A percentile compares a stretch with the other conserved stretches of the same genome.
Conservation (phyloP, 441 rosid species). For the Raphanus hybrid region DNA sequence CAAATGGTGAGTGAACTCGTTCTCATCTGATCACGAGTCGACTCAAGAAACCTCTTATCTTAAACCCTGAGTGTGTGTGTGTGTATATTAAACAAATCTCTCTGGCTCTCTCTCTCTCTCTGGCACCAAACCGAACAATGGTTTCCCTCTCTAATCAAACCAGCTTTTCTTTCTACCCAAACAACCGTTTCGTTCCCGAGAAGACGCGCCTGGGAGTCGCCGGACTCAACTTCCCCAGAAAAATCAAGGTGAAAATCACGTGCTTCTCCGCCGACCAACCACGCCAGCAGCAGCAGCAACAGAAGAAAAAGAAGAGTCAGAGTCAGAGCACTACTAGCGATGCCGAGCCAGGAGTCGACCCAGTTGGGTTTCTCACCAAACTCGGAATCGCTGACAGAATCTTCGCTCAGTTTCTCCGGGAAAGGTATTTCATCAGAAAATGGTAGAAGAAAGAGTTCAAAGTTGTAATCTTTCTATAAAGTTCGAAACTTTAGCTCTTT, state of each 20-base stretch:
- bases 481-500: conserved; percentile 19
- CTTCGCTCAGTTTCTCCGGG: conserved; percentile 90
- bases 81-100: neutral
- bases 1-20: conserved; percentile 32
- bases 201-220: conserved; percentile 16
- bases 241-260: conserved; percentile 33
- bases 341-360: conserved; percentile 41
- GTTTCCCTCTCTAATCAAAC: conserved; percentile 43
- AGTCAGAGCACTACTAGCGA: conserved; percentile 30
- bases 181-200: conserved; percentile 27
- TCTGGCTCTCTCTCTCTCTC: neutral
- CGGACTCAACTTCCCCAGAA: conserved; percentile 42
- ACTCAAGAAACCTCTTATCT: conserved; percentile 46
- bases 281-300: conserved; percentile 38
- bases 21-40: conserved; percentile 8
- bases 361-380: conserved; percentile 57
- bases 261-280: conserved; percentile 43
- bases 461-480: neutral
- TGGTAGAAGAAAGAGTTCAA: neutral
- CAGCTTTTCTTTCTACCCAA: conserved; percentile 36
- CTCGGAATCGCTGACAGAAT: conserved; percentile 76
- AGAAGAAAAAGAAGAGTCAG: conserved; percentile 15
- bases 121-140: conserved; percentile 24
- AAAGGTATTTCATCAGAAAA: conserved; percentile 60
- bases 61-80: conserved; percentile 30